These are phyloP conservation scores for Alternaria sp. DNA, from an alignment of 2,329 filamentous ascomycete genomes.

Conservation along the genomic window DNA sequence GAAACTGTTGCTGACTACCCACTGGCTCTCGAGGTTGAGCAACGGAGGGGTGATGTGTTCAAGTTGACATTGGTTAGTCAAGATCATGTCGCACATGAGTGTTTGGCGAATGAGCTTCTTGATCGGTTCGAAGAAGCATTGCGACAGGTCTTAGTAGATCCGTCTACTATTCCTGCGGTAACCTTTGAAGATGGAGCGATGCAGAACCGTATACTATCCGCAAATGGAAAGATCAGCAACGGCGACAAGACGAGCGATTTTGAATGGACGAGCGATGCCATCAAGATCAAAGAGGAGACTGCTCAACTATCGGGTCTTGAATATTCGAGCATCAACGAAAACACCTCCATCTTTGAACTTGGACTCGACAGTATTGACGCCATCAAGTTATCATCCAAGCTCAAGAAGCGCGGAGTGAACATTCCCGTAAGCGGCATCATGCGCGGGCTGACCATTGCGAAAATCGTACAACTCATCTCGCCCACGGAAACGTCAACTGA, in stretches of 20 bases:
- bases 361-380: constrained; percentile 92
- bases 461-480: constrained; percentile 56
- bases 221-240: not conserved
- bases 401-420: constrained; percentile 66
- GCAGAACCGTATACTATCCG: not conserved
- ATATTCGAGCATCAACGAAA: constrained; percentile 59
- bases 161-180: constrained; percentile 27
- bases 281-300: constrained; percentile 65
- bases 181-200: not conserved
- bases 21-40: constrained; percentile 75
- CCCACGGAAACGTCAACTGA: not conserved
- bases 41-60: constrained; percentile 58
- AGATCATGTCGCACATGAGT: constrained; percentile 48
- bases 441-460: constrained; percentile 70
- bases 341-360: constrained; percentile 76
- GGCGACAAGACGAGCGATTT: constrained; percentile 48
- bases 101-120: constrained; percentile 50
- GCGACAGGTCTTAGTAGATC: constrained; percentile 42
- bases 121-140: constrained; percentile 52
- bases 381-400: constrained; percentile 78
- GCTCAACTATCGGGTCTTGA: constrained; percentile 65
- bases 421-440: constrained; percentile 80
- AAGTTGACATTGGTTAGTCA: constrained; percentile 67
- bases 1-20: constrained; percentile 68
- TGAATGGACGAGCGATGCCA: constrained; percentile 64